Evolutionary conservation across 345 rosid genomes (phyloP), one percentile per base, ranked within the genome.

Genomic region (Lepidium sativum): DNA sequence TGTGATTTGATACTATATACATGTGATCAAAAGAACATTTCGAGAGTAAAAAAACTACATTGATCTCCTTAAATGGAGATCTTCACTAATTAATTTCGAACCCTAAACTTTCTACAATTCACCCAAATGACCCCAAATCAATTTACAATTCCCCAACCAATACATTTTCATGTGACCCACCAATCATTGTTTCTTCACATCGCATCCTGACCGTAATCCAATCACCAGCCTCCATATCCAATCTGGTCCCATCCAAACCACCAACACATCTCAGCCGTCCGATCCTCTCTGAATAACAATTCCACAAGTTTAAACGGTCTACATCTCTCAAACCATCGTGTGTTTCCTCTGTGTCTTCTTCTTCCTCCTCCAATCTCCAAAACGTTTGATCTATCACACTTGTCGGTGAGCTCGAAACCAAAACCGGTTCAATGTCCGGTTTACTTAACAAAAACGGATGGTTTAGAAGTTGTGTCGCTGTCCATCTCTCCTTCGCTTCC

Each of bases 321-420:
- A 15, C 63, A 69, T 72, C 68, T 43, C 67, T 73, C 15, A 68
- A 37, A 13, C 51, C 43, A 25, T 71, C 82, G 5, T 54, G 68
- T 39, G 55, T 14, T 12, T 65, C 60, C 54, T 49, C 75, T 64
- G 83, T 20, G 21, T 20, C 43, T 21, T 31, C 67, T 49, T 20
- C 47, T 38, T 10, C 65, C 42, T 68, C 74, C 39, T 71, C 79
- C 45, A 71, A 47, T 18, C 70, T 81, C 97, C 97, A 87, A 37
- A 84, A 73, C 25, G 72, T 77, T 57, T 79, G 82, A 66, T 90
- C 95, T 29, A 83, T 82, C 67, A 85, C 75, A 50, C 92, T 87
- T 27, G 97, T 90, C 27, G 97, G 97, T 55, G 97, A 90, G 80
- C 60, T 23, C 77, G 75, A 14, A 29, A 20, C 41, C 64, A 23